Base-by-base conservation (phyloP, 331 rosid species). In the Quercus tomentella region DNA sequence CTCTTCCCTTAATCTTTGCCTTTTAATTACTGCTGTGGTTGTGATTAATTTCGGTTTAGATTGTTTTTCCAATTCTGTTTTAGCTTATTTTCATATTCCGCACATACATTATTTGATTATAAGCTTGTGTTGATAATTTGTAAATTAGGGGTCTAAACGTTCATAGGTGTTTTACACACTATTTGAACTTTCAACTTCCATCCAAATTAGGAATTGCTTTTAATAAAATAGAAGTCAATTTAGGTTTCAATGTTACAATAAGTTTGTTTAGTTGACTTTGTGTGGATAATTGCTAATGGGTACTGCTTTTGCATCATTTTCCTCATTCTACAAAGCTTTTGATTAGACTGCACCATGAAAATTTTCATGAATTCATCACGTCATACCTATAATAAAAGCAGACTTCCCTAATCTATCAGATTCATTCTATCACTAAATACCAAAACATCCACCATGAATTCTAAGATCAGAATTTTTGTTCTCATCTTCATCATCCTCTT, bases 401-500 rank as follows among this genome's bases (percentile, higher is more conserved):
- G 31, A 61, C 11, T 17, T 33, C 66, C 62, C 73, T 45, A 18
- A 41, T 12, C 49, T 12, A 15, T 49, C 55, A 49, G 4, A 49
- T 49, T 12, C 55, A 49, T 49, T 49, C 16, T 49, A 1, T 14
- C 54, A 11, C 54, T 49, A 49, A 49, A 49, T 14, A 49, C 5
- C 17, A 49, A 49, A 15, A 15, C 55, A 25, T 71, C 70, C 77
- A 60, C 52, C 73, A 83, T 75, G 78, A 61, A 6, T 79, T 21
- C 65, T 22, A 72, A 7, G 56, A 43, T 70, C 74, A 79, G 57
- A 75, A 26, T 54, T 26, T 51, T 21, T 84, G 25, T 12, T 77
- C 51, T 86, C 76, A 54, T 87, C 84, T 78, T 91, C 66, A 73
- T 80, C 83, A 62, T 86, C 62, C 56, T 80, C 79, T 76, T 79